phyloP scores from a whole-genome alignment of 768 basidiomycete genomes.

The Pulveroboletus frians region DNA sequence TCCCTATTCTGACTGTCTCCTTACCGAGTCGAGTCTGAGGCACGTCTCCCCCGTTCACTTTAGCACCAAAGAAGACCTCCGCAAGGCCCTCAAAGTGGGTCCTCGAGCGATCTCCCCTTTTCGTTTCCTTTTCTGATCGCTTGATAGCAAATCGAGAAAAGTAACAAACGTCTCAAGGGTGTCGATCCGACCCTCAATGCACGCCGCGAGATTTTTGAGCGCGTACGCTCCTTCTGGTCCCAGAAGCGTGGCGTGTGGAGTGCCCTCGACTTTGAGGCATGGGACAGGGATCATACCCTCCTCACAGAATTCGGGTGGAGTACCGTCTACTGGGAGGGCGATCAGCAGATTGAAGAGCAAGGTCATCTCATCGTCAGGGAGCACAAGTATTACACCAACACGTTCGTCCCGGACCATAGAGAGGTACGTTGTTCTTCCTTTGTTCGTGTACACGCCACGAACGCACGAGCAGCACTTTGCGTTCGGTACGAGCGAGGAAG shows the following conservation, averaged over 20 bases:
- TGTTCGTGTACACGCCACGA: neutral
- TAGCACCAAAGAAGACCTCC: conserved; percentile 48
- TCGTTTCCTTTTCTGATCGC: neutral
- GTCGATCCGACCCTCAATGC: conserved; percentile 48
- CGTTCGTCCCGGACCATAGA: conserved; percentile 59
- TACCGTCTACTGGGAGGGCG: conserved; percentile 50
- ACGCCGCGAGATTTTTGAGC: conserved; percentile 64
- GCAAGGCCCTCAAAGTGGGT: conserved; percentile 54
- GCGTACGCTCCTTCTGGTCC: conserved; percentile 57
- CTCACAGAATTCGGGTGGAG: conserved; percentile 86
- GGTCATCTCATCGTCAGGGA: conserved; percentile 67
- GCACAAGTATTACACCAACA: conserved; percentile 51
- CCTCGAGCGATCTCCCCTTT: no score
- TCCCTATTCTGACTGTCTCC: conserved; percentile 73
- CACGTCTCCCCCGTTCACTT: conserved; percentile 57
- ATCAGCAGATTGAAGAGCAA: conserved; percentile 40
- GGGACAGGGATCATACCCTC: conserved; percentile 69
- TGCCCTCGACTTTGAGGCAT: conserved; percentile 78
- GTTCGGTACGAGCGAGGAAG: conserved; percentile 57
- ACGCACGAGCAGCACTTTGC: conserved; percentile 47
- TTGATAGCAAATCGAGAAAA: conserved; percentile 68
- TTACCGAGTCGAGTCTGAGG: conserved; percentile 54
- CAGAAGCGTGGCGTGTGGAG: conserved; percentile 67
- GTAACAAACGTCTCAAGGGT: conserved; percentile 72
- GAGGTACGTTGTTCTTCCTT: conserved; percentile 36